phyloP scores from a whole-genome alignment of 169 alveolate species.

The Amoebophrya sp. region DNA sequence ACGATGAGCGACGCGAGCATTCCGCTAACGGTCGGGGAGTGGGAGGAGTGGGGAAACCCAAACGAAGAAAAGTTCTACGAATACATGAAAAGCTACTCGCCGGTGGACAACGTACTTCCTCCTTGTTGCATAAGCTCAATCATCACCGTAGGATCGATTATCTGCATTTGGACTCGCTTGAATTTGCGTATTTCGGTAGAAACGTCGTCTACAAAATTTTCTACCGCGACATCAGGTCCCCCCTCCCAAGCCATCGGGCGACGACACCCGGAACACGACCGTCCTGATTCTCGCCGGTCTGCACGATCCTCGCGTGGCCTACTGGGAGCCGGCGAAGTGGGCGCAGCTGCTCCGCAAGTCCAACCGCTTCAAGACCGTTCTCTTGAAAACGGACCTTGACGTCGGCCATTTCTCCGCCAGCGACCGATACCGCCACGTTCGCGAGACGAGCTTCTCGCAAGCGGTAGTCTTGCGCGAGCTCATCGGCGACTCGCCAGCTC shows the following conservation, averaged over 20 bases:
- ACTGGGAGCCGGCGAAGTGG: constrained; percentile 12
- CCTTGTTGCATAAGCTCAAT: no score
- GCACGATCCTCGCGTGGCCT: not conserved
- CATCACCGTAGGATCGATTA: no score
- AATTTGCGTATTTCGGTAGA: no score
- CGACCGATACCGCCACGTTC: not conserved
- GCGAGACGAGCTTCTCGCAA: not conserved
- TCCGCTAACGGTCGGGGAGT: constrained; percentile 6
- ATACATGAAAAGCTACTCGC: constrained; percentile 9
- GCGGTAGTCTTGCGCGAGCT: not conserved
- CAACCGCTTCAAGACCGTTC: not conserved
- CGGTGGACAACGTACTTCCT: not conserved
- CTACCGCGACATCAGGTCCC: no score
- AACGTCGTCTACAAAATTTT: no score
- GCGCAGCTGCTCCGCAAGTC: not conserved
- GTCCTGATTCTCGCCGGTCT: not conserved
- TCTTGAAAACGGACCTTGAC: not conserved
- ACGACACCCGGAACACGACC: not conserved
- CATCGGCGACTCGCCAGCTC: no score
- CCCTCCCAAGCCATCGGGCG: no score
- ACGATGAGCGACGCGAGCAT: constrained; percentile 4
- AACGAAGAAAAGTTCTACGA: not conserved
- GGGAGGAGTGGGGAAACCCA: constrained; percentile 17
- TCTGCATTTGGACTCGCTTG: no score
- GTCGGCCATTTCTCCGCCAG: constrained; percentile 1